Base-by-base conservation (phyloP, 1,284 basidiomycete genomes). In the Serendipita sp. region DNA sequence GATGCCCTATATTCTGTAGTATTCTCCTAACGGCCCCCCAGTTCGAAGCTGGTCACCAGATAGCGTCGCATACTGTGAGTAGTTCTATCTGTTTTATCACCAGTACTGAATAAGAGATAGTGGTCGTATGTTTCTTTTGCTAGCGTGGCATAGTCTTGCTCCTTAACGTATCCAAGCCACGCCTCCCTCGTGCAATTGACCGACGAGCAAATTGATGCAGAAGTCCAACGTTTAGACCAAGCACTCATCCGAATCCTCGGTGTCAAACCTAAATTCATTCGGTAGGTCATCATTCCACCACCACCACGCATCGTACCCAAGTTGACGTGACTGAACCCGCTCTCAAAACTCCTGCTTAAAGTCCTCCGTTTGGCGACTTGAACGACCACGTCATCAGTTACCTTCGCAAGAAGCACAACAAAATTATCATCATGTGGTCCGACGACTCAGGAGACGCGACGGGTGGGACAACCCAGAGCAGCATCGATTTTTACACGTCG, bases 341-440 rank as follows among this genome's bases (percentile, higher is more conserved):
- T 12, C 35, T 38, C 35, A 1, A 38, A 5, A 38, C 35, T 38
- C 35, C 35, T 5, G 35, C 35, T 38, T 38, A 2, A 4, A 58
- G 53, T 6, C 53, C 53, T 26, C 53, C 53, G 15, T 58, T 30
- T 30, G 53, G 53, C 10, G 32, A 58, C 53, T 58, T 58, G 22
- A 58, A 32, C 26, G 10, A 30, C 6, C 53, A 58, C 30, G 32
- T 58, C 53, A 58, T 58, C n/a, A 8, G 6, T 4, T 58, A 58
- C n/a, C 17, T 58, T 58, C 53, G 53, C 10, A 35, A 35, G 32
- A 58, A 58, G 2, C 53, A 58, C 2, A 22, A 58, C 53, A 58
- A 58, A 26, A 26, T n/a, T 26, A 58, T 58, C 15, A 34, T 58
- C 22, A 58, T 58, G 53, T 58, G 53, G 53, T 58, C 53, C 15